Base-by-base conservation (phyloP, 2,329 filamentous ascomycete species). In the Alternaria longipes region DNA sequence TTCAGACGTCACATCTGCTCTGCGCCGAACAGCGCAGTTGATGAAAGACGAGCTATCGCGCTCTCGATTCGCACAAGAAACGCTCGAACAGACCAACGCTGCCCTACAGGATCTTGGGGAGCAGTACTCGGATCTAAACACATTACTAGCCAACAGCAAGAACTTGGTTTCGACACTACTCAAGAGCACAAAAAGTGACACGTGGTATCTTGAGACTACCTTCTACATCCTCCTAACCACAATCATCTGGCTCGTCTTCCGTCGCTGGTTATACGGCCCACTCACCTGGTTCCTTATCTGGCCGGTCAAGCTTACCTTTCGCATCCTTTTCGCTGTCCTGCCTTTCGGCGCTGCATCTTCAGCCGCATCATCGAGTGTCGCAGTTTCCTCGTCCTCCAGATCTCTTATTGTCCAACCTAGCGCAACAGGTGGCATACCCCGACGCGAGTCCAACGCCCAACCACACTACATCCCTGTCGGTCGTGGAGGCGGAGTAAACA, bases 131-230 rank as follows among this genome's bases (percentile, higher is more conserved):
- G 88, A 89, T 51, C 86, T 98, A 5, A 92, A 94, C 70, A 87
- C 87, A 12, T 85, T 97, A 74, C 84, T 99, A 38, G 84, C 87
- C 3, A 91, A 87, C 58, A 94, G 91, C 46, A 86, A 87, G 66
- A 89, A 89, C 56, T 83, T 99, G 18, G 86, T 97, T 8, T 88
- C 88, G 7, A 92, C 92, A 18, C 83, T 99, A 46, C 82, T 98
- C 47, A 88, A 88, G 63, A 95, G 92, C 65, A 93, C 96, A 76
- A 99, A 99, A 84, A 95, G 91, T 67, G 95, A 99, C 76, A 97
- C 94, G 3, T 99, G 95, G 95, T 99, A 99, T 77, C 86, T 99
- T 34, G 91, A 95, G 80, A 96, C 92, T 38, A 89, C 94, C 2
- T 89, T 98, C 67, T 96, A 94, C 76, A 85, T 97, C 69, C 85